Evolutionary conservation across 1,284 basidiomycete species (phyloP), one percentile per base, ranked within the genome.

Genomic region (Papiliotrema fonsecae): DNA sequence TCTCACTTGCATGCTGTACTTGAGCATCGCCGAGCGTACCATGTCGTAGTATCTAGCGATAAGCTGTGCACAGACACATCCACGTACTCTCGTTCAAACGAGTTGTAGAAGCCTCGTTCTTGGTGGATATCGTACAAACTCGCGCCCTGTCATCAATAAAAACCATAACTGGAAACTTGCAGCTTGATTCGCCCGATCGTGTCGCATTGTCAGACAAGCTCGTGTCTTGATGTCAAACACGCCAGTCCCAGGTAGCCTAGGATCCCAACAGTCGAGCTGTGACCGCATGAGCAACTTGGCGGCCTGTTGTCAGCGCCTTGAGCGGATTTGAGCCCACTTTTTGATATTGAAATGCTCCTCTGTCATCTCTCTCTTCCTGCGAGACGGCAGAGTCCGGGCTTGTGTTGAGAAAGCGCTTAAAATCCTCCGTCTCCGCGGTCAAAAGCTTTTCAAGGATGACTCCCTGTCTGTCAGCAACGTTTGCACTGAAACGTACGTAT

Each of bases 221-320:
- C 93, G 81, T 0, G 94, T 97, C 74, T 98, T 98, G 71, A 98
- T 85, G 67, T 98, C 94, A 60, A 98, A 98, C 0, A 94, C 85
- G 24, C 88, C 89, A 0, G 84, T 85, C 1, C 91, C 89, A 1
- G 93, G 93, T 18, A 98, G 74, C 27, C 87, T 80, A 30, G 74
- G 62, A 64, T 97, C 88, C 1, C 82, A 74, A 61, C 91, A 93
- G 69, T 98, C 94, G 10, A 98, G 79, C 70, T 98, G 94, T 1
- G 92, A 96, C 16, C 94, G 87, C 86, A 97, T 90, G 40, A 97
- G 77, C 55, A 97, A 84, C 11, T 79, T 80, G 2, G 81, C 75
- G 2, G 83, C 84, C 86, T 91, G 60, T 5, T 3, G 11, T 42
- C 44, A 28, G 18, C 4, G 24, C 22, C 13, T 41, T 39, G 30